Base-by-base conservation (phyloP, 768 basidiomycete species). In the Tubosaeta sp. region DNA sequence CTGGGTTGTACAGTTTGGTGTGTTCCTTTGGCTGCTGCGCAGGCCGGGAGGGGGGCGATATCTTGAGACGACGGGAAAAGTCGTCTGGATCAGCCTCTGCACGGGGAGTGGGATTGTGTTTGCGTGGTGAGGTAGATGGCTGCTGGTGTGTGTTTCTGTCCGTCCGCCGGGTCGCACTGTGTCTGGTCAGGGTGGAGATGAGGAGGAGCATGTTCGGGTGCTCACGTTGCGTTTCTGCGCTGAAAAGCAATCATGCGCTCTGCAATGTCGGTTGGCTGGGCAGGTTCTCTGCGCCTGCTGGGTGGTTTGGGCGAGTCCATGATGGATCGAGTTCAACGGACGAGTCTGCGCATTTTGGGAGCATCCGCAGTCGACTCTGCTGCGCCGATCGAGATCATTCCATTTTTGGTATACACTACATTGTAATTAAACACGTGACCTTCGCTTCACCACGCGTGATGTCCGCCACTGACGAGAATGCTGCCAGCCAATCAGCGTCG, bases 61-160 rank as follows among this genome's bases (percentile, higher is more conserved):
- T 84, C 65, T 79, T 84, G 60, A 90, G 78, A 30, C 77, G 72
- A 21, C 87, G 82, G 39, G 81, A 83, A 63, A 90, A 90, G 46
- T 87, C 86, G 56, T 83, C 85, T 40, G 79, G 75, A 66, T 87
- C 85, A 7, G 84, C 75, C 45, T 86, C 83, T 31, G 65, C 51
- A 44, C 69, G 70, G 60, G 42, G 19, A 62, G 63, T 30, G 58
- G 34, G 18, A 12, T 24, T 48, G 6, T 48, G 42, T 31, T 50
- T 67, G 7, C 69, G 71, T 19, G 36, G 38, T 10, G 35, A 16
- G 18, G 36, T 3, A 21, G 38, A 14, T 46, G 44, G 22, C 42
- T 44, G 42, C 27, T 30, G 42, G 11, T 44, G 44, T 6, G 44
- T 4, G 12, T 14, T 4, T 30, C 76, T 67, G 18, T 82, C 81